These are phyloP conservation scores for Leccinum imitatum DNA, from an alignment of 768 basidiomycete species.

Conservation along the genomic window DNA sequence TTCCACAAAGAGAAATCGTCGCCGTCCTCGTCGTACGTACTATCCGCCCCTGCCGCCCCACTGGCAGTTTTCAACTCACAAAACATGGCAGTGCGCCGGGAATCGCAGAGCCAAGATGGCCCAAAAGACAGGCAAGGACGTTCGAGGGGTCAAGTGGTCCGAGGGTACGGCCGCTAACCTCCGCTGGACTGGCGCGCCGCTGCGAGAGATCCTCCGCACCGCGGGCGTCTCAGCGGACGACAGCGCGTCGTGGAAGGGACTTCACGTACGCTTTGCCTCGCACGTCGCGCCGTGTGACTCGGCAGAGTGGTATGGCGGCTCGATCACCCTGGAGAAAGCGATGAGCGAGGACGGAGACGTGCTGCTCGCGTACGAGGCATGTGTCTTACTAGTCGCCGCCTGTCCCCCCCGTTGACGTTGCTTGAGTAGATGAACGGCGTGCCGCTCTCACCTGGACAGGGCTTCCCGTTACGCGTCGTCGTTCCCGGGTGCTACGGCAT, in stretches of 20 bases:
- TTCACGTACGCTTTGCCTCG: conserved; percentile 62
- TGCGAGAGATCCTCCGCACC: conserved; percentile 55
- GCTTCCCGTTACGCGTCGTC: conserved; percentile 65
- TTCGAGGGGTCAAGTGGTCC: conserved; percentile 61
- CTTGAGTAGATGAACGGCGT: conserved; percentile 57
- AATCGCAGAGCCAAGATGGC: conserved; percentile 68
- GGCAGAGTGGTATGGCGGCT: conserved; percentile 61
- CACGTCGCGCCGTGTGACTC: conserved; percentile 61
- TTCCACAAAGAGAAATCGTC: conserved; percentile 35
- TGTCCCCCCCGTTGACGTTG: not conserved
- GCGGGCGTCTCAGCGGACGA: conserved; percentile 36
- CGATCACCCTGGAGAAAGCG: conserved; percentile 55
- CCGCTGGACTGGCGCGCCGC: conserved; percentile 59
- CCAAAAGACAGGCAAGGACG: conserved; percentile 43
- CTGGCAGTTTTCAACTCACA: not conserved
- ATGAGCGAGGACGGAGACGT: conserved; percentile 48
- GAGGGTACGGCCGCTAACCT: conserved; percentile 72
- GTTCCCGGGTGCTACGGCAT: conserved; percentile 69
- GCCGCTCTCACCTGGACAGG: conserved; percentile 56
- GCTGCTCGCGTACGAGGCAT: conserved; percentile 55
- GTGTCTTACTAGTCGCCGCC: not conserved
- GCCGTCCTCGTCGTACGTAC: conserved; percentile 55
- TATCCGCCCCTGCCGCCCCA: not conserved
- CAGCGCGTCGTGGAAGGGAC: conserved; percentile 20
- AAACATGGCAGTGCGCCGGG: conserved; percentile 51